phyloP scores from a whole-genome alignment of 805 yeast species.

The Wickerhamiella spandovensis region DNA sequence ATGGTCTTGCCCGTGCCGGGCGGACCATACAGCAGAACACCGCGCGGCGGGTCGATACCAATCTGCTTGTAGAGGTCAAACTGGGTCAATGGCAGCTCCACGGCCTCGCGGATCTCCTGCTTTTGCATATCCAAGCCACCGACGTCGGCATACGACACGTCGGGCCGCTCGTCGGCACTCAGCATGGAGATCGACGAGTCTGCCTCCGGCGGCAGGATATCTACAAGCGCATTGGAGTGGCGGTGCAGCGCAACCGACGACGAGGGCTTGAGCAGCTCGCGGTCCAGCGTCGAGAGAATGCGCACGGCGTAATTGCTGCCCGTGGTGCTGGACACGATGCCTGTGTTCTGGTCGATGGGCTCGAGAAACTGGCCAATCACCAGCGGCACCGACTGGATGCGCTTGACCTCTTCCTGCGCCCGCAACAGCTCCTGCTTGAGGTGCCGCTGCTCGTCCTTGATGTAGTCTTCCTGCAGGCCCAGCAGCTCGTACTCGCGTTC shows the following conservation, averaged over 20 bases:
- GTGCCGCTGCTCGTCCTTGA: conserved; percentile 96
- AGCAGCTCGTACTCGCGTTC: conserved; percentile 83
- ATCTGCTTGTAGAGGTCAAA: conserved; percentile 93
- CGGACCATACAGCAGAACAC: conserved; percentile 95
- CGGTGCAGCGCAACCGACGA: conserved; percentile 96
- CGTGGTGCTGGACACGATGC: conserved; percentile 93
- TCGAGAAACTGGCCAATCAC: conserved; percentile 97
- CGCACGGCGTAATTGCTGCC: conserved; percentile 96
- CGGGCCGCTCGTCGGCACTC: conserved; percentile 89
- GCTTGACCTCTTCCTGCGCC: conserved; percentile 96
- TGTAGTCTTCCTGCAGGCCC: conserved; percentile 84
- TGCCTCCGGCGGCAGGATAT: conserved; percentile 96
- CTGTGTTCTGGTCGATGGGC: conserved; percentile 92
- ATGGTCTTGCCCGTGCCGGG: conserved; percentile 99
- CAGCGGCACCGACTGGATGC: conserved; percentile 93
- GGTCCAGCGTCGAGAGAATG: conserved; percentile 83
- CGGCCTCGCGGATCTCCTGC: conserved; percentile 97
- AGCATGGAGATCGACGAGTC: conserved; percentile 92
- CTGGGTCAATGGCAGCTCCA: conserved; percentile 89
- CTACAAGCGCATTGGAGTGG: conserved; percentile 95
- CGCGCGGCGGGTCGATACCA: conserved; percentile 98
- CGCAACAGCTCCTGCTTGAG: conserved; percentile 85
- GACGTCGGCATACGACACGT: conserved; percentile 92
- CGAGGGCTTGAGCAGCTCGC: conserved; percentile 87
- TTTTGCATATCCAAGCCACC: conserved; percentile 99